A percentile compares a stretch with the other conserved stretches of the same genome.
phyloP scores from a whole-genome alignment of 768 basidiomycete genomes.

The Boletus coccyginus region DNA sequence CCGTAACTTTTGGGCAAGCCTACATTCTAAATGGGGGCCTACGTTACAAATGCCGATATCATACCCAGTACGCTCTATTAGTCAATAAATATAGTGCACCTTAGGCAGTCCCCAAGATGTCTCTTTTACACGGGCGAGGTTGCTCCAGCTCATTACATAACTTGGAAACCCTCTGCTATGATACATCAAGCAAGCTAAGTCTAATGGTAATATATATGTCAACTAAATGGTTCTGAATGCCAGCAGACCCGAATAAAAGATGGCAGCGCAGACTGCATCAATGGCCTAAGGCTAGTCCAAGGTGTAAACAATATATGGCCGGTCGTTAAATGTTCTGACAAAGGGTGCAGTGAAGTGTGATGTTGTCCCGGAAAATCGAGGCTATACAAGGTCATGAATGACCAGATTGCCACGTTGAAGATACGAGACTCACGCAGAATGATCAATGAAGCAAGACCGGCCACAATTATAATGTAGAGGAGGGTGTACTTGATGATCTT shows the following conservation, averaged over 20 bases:
- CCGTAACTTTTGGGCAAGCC: constrained; percentile 26
- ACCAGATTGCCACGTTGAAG: not conserved
- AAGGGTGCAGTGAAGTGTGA: constrained; percentile 76
- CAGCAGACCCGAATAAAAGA: constrained; percentile 15
- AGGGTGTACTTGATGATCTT: constrained; percentile 83
- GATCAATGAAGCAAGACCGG: constrained; percentile 77
- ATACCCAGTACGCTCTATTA: not conserved
- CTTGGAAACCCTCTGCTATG: constrained; percentile 23
- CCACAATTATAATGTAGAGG: constrained; percentile 75
- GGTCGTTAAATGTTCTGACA: constrained; percentile 79
- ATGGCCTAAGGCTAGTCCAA: constrained; percentile 7
- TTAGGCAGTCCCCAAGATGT: not conserved
- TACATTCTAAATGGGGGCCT: not conserved
- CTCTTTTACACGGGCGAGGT: not conserved
- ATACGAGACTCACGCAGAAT: constrained; percentile 62
- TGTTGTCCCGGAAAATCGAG: constrained; percentile 74
- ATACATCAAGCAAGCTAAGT: constrained; percentile 26
- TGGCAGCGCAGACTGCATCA: constrained; percentile 1
- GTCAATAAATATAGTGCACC: not conserved
- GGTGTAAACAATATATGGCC: constrained; percentile 6
- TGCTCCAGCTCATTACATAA: constrained; percentile 7
- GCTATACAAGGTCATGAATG: constrained; percentile 43
- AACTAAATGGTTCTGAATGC: constrained; percentile 23
- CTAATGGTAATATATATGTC: constrained; percentile 25
- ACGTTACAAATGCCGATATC: not conserved